A percentile compares a stretch with the other conserved stretches of the same genome.
Evolutionary conservation across 2,329 filamentous ascomycete species (phyloP).

Genomic region (Lizonia empirigonia): DNA sequence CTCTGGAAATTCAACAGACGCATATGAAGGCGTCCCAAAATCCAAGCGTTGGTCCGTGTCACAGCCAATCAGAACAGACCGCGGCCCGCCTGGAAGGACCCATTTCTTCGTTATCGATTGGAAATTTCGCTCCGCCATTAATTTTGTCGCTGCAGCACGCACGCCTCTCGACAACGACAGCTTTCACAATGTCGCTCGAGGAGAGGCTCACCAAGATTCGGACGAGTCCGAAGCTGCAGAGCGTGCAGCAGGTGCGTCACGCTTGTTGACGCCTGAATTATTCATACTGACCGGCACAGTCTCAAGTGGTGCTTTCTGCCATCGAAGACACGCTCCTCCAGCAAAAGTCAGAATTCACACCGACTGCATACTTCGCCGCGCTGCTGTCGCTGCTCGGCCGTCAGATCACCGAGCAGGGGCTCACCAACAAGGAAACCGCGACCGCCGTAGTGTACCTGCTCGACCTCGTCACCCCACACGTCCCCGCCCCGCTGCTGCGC

Average conservation of each 20-base stretch:
- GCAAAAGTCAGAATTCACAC: slow-evolving; percentile 79
- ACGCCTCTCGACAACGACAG: slow-evolving; percentile 24
- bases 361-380: slow-evolving; percentile 96
- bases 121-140: slow-evolving; percentile 10
- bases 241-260: slow-evolving; percentile 80
- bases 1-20: no score
- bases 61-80: neutral
- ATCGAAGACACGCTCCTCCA: slow-evolving; percentile 92
- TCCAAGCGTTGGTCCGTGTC: neutral
- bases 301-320: slow-evolving; percentile 82
- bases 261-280: no score
- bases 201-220: slow-evolving; percentile 98
- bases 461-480: slow-evolving; percentile 84
- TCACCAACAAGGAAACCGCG: slow-evolving; percentile 79
- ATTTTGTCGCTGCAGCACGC: slow-evolving; percentile 7
- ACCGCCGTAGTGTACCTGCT: slow-evolving; percentile 93
- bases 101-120: slow-evolving; percentile 17
- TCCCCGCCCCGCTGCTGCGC: slow-evolving; percentile 84
- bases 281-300: slow-evolving; percentile 57
- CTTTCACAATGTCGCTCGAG: slow-evolving; percentile 64
- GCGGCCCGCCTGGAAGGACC: neutral
- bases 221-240: slow-evolving; percentile 87
- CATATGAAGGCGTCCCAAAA: no score
- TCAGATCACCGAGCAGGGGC: slow-evolving; percentile 68
- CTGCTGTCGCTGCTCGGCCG: slow-evolving; percentile 85